Conservation (phyloP, 768 basidiomycete genomes). For the Leccinum obscurum region DNA sequence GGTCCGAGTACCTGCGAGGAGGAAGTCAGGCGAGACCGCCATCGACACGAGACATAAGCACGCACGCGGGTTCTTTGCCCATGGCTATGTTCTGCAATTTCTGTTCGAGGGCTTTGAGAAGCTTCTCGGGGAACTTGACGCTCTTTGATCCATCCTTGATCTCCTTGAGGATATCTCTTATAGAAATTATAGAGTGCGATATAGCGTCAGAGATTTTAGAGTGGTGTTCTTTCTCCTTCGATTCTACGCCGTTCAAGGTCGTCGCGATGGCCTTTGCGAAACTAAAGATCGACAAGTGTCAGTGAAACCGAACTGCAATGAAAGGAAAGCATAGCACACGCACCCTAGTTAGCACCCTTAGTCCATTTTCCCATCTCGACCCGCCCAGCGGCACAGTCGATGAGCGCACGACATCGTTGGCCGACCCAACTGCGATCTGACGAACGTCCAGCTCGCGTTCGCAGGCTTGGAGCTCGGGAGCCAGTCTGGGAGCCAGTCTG, state of each 20-base stretch:
- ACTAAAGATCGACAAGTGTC: too few species aligned
- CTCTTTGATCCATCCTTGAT: constrained; percentile 76
- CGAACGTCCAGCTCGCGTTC: too few species aligned
- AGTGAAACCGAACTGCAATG: too few species aligned
- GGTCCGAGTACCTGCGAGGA: constrained; percentile 75
- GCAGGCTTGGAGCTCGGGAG: too few species aligned
- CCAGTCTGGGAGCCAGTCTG: too few species aligned
- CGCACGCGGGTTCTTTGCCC: constrained; percentile 88
- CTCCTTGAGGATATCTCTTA: constrained; percentile 82
- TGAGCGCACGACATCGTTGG: too few species aligned
- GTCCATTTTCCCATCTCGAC: too few species aligned
- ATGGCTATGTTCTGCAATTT: constrained; percentile 90
- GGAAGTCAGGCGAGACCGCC: constrained; percentile 7
- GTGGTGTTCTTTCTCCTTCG: constrained; percentile 63
- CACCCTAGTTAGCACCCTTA: too few species aligned
- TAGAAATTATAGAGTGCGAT: constrained; percentile 51
- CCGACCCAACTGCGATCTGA: too few species aligned
- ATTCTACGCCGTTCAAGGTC: constrained; percentile 36
- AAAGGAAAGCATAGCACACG: too few species aligned
- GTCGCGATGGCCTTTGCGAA: constrained; percentile 43
- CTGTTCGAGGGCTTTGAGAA: constrained; percentile 87
- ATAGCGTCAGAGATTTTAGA: constrained; percentile 67
- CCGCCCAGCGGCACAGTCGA: too few species aligned
- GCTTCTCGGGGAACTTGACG: constrained; percentile 92
- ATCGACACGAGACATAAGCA: constrained; percentile 19